Conservation (phyloP, 2,329 filamentous ascomycete genomes). For the Colletotrichum sojae region DNA sequence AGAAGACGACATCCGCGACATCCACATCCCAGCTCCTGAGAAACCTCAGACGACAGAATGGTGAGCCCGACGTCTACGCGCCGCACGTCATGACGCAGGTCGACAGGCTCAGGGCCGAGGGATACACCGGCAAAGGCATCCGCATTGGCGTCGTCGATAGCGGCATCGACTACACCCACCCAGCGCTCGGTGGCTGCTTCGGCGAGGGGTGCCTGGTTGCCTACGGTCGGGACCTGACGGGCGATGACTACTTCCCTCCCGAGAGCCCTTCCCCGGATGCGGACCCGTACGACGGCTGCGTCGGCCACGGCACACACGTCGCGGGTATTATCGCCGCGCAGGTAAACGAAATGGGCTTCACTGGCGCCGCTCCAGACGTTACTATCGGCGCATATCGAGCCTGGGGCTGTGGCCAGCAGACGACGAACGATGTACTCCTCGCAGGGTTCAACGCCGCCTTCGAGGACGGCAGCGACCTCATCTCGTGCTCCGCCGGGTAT, state of each 20-base stretch:
- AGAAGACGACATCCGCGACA: constrained; percentile 37
- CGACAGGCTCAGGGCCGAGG: constrained; percentile 56
- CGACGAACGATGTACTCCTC: constrained; percentile 56
- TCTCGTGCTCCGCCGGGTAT: constrained; percentile 47
- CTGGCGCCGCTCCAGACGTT: constrained; percentile 57
- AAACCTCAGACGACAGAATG: constrained; percentile 11
- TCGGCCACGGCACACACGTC: constrained; percentile 57
- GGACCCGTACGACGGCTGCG: constrained; percentile 56
- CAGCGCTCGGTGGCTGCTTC: constrained; percentile 67
- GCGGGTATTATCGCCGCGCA: constrained; percentile 62
- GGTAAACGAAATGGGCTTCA: constrained; percentile 52
- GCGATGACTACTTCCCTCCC: constrained; percentile 51
- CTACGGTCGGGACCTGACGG: constrained; percentile 63
- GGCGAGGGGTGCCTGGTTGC: constrained; percentile 62
- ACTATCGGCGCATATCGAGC: constrained; percentile 58
- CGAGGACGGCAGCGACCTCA: constrained; percentile 55
- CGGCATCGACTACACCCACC: constrained; percentile 63
- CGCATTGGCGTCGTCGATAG: constrained; percentile 58
- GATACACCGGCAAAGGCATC: constrained; percentile 60
- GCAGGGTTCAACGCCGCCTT: constrained; percentile 58
- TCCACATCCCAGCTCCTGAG: not conserved
- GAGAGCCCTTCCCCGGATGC: constrained; percentile 51
- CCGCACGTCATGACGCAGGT: constrained; percentile 52
- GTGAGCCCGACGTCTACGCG: constrained; percentile 13
- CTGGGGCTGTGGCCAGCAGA: constrained; percentile 51